Evolutionary conservation across 257 asterid genomes (phyloP).

Genomic region (Parsonsia alboflavescens): DNA sequence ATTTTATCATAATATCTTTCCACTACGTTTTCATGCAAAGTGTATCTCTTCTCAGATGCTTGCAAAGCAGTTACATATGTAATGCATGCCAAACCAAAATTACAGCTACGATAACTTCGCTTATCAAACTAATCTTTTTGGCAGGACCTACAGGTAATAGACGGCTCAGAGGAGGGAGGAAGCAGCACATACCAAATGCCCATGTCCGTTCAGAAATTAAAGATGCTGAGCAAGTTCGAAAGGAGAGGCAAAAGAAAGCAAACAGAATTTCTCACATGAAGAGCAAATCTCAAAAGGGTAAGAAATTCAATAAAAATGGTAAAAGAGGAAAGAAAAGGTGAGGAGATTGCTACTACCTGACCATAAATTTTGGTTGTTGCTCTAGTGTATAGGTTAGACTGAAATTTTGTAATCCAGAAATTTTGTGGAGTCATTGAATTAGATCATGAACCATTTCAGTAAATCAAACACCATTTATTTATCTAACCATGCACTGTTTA

Average conservation of each 20-base stretch:
- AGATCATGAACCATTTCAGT: too few relatives aligned
- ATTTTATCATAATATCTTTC: not conserved
- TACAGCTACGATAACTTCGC: not conserved
- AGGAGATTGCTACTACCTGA: not conserved
- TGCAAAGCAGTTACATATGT: too few relatives aligned
- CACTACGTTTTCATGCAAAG: not conserved
- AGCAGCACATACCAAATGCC: conserved; percentile 57
- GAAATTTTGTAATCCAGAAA: too few relatives aligned
- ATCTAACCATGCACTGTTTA: too few relatives aligned
- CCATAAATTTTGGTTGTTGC: not conserved
- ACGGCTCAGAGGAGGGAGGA: conserved; percentile 56
- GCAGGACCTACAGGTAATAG: conserved; percentile 47
- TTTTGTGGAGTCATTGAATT: not conserved
- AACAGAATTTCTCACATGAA: conserved; percentile 54
- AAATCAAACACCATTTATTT: too few relatives aligned
- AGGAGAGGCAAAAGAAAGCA: conserved; percentile 84
- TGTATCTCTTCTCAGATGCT: not conserved
- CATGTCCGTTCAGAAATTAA: conserved; percentile 79
- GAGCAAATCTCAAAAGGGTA: conserved; percentile 46
- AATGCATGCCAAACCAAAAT: too few relatives aligned
- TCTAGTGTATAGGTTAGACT: not conserved
- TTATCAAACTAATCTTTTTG: conserved; percentile 7
- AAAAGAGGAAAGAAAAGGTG: conserved; percentile 31
- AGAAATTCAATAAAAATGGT: conserved; percentile 36
- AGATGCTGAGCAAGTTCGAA: conserved; percentile 71